phyloP scores from a whole-genome alignment of 2,329 filamentous ascomycete species.

The Amesomyces nigricolor region DNA sequence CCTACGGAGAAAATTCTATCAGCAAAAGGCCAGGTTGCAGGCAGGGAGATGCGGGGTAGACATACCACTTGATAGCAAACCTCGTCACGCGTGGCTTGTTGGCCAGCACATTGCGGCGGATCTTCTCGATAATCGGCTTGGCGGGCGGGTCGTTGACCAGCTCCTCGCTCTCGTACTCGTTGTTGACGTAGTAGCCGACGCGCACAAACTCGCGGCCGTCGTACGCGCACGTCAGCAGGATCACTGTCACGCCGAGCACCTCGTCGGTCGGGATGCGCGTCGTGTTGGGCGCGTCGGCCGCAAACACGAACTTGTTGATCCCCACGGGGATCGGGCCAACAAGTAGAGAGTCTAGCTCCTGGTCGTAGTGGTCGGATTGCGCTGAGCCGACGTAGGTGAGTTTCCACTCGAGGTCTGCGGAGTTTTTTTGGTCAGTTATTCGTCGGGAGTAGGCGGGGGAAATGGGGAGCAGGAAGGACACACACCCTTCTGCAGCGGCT shows the following conservation, averaged over 20 bases:
- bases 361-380: conserved; percentile 96
- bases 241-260: conserved; percentile 93
- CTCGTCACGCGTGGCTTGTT: conserved; percentile 97
- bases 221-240: conserved; percentile 93
- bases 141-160: conserved; percentile 82
- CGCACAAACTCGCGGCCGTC: conserved; percentile 95
- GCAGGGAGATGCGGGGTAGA: conserved; percentile 16
- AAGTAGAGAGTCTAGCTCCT: conserved; percentile 93
- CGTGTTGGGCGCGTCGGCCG: conserved; percentile 87
- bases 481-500: conserved; percentile 85
- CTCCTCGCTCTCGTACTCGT: conserved; percentile 93
- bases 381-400: conserved; percentile 97
- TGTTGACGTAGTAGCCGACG: conserved; percentile 99
- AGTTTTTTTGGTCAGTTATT: not conserved
- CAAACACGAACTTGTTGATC: conserved; percentile 98
- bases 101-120: conserved; percentile 84
- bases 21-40: conserved; percentile 14
- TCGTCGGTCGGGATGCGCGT: conserved; percentile 88
- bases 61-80: conserved; percentile 97
- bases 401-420: conserved; percentile 94
- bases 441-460: conserved; percentile 4
- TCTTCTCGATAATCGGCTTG: conserved; percentile 88
- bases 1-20: conserved; percentile 46
- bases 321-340: conserved; percentile 97
- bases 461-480: not conserved